Conservation (phyloP, 1,139 yeast species). For the Meyerozyma carpophila region DNA sequence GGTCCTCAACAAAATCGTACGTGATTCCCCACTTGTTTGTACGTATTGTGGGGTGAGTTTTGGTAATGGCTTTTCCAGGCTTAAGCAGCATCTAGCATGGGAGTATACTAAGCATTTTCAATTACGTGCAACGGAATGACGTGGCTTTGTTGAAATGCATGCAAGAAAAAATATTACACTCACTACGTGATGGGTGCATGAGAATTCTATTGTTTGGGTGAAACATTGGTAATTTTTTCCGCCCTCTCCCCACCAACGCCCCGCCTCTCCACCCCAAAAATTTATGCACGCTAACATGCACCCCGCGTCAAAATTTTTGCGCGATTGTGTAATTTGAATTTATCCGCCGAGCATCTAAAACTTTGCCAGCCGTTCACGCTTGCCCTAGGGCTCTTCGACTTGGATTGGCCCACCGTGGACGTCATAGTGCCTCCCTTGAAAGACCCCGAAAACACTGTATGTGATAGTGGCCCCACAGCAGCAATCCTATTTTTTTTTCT, state of each 20-base stretch:
- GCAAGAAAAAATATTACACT: no score
- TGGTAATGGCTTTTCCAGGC: slow-evolving; percentile 6
- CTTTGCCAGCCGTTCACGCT: no score
- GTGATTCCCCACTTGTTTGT: slow-evolving; percentile 5
- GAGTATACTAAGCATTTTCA: slow-evolving; percentile 6
- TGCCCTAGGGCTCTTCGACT: no score
- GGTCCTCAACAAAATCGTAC: not conserved
- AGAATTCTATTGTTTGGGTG: no score
- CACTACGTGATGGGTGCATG: no score
- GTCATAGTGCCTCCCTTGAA: no score
- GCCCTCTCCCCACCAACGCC: not conserved
- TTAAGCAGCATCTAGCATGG: slow-evolving; percentile 8
- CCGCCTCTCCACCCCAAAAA: not conserved
- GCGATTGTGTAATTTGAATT: slow-evolving; percentile 5
- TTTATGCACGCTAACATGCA: not conserved
- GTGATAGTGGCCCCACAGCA: no score
- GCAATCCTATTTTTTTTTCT: no score
- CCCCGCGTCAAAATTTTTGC: not conserved
- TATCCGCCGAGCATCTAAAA: slow-evolving; percentile 4
- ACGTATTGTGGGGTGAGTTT: slow-evolving; percentile 7
- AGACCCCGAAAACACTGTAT: no score
- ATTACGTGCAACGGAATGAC: not conserved
- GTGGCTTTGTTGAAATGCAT: no score
- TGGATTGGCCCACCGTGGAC: no score
- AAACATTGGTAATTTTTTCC: no score